These are phyloP conservation scores for Pisolithus orientalis DNA, from an alignment of 768 basidiomycete species.

Conservation along the genomic window DNA sequence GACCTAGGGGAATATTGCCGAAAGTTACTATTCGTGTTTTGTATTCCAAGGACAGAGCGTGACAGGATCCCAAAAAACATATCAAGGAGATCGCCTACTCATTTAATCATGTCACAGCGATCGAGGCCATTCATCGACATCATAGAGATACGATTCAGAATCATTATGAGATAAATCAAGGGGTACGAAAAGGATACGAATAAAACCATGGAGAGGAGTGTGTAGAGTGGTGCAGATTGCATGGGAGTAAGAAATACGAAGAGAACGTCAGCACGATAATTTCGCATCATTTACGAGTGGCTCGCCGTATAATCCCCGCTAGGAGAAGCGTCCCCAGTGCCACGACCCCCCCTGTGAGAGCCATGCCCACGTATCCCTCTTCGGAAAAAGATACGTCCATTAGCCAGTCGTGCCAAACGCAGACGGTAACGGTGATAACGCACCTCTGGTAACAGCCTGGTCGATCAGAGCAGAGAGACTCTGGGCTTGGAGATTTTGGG, in stretches of 20 bases:
- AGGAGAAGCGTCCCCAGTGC: slow-evolving; percentile 74
- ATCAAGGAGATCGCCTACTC: background rate
- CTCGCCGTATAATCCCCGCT: slow-evolving; percentile 81
- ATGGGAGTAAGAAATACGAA: slow-evolving; percentile 4
- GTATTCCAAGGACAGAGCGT: no score
- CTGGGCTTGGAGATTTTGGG: slow-evolving; percentile 87
- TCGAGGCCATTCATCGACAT: no score
- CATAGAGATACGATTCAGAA: background rate
- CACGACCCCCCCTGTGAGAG: slow-evolving; percentile 84
- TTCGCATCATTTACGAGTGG: slow-evolving; percentile 39
- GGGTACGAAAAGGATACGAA: slow-evolving; percentile 7
- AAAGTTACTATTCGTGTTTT: no score
- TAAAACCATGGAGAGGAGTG: slow-evolving; percentile 2
- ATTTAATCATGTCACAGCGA: slow-evolving; percentile 2
- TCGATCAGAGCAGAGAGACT: slow-evolving; percentile 85
- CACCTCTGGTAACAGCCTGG: slow-evolving; percentile 75
- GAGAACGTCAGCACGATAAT: slow-evolving; percentile 10
- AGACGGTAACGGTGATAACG: slow-evolving; percentile 9
- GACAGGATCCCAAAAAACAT: no score
- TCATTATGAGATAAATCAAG: slow-evolving; percentile 23
- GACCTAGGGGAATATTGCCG: no score
- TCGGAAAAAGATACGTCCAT: slow-evolving; percentile 4
- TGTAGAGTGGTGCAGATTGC: slow-evolving; percentile 1
- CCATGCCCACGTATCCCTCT: slow-evolving; percentile 99
- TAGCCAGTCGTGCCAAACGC: background rate